Percentiles rank a stretch among this genome's conserved stretches.
phyloP scores from a whole-genome alignment of 257 asterid species.

The Solanum pinnatisectum region DNA sequence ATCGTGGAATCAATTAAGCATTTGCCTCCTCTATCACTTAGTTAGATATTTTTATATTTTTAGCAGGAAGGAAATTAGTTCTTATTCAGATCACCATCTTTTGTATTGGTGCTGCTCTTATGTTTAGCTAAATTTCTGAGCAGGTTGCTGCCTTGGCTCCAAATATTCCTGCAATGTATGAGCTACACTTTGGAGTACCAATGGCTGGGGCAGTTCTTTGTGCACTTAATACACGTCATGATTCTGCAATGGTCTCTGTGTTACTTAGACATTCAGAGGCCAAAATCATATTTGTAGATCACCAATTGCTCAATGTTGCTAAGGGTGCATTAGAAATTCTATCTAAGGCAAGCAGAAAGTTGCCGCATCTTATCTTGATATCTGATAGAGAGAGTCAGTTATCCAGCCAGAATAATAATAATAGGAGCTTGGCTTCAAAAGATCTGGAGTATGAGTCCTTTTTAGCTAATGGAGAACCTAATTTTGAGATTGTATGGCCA shows the following conservation, averaged over 20 bases:
- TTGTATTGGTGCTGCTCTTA: neutral
- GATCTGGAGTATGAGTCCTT: neutral
- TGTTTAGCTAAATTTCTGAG: neutral
- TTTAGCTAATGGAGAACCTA: neutral
- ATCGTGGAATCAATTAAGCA: neutral
- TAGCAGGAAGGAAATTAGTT: neutral
- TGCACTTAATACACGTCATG: neutral
- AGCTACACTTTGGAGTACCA: neutral
- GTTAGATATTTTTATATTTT: neutral
- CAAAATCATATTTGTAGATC: neutral
- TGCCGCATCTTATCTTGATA: neutral
- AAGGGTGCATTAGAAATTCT: neutral
- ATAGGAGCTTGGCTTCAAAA: neutral
- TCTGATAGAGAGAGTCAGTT: neutral
- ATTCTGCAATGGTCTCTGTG: neutral
- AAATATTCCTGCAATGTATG: neutral
- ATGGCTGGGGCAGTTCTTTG: neutral
- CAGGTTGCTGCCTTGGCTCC: neutral
- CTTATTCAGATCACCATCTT: neutral
- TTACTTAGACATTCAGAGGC: neutral
- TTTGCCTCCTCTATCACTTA: neutral
- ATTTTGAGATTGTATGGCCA: neutral
- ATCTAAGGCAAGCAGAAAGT: neutral
- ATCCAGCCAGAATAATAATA: neutral
- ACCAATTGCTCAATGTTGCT: neutral